Conservation (phyloP, 306 rosid species). For the Casuarina equisetifolia region DNA sequence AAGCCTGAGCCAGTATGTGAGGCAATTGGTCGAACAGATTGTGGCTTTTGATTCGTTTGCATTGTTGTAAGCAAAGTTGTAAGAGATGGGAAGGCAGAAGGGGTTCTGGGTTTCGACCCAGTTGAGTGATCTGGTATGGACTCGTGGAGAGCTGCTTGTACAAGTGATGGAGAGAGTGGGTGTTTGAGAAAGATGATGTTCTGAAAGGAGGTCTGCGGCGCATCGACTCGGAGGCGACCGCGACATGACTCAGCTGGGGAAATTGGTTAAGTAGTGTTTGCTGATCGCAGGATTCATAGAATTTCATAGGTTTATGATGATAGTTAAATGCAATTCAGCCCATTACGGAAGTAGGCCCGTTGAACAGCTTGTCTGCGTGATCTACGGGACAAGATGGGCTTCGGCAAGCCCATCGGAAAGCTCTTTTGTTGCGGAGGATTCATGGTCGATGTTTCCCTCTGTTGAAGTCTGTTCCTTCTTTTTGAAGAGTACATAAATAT, state of each 20-base stretch:
- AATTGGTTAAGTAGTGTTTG: not conserved
- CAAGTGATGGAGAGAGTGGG: not conserved
- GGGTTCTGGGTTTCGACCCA: not conserved
- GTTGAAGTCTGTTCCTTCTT: too few relatives aligned
- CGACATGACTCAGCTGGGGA: not conserved
- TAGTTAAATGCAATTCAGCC: too few relatives aligned
- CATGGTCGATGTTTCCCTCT: too few relatives aligned
- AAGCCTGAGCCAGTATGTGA: conserved; percentile 33
- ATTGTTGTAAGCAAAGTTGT: conserved; percentile 35
- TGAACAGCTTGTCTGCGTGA: too few relatives aligned
- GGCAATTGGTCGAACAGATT: conserved; percentile 43
- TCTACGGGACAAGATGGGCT: too few relatives aligned
- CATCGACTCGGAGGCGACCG: conserved; percentile 9
- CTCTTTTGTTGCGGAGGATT: too few relatives aligned
- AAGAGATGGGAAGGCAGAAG: conserved; percentile 21
- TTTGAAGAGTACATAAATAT: too few relatives aligned
- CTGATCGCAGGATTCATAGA: not conserved
- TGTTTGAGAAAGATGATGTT: not conserved
- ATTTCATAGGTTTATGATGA: too few relatives aligned
- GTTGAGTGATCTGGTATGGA: conserved; percentile 8
- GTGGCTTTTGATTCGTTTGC: conserved; percentile 38
- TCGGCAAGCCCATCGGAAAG: too few relatives aligned
- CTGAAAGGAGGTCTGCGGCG: conserved; percentile 13
- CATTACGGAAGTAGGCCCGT: too few relatives aligned
- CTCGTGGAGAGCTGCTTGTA: conserved; percentile 1